phyloP scores from a whole-genome alignment of 2,329 filamentous ascomycete species.

The Penicillium sp. region DNA sequence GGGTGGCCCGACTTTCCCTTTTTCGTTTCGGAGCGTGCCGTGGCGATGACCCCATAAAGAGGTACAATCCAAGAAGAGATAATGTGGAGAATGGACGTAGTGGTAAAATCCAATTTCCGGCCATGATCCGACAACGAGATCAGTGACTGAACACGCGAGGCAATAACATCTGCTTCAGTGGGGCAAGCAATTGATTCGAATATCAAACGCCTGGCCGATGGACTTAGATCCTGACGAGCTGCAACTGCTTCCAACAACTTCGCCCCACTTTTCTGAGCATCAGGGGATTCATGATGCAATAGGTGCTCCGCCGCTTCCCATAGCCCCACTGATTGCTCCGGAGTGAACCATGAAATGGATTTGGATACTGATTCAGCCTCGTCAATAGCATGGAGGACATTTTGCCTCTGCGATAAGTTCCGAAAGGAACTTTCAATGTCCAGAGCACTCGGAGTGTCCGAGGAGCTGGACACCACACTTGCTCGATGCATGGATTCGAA shows the following conservation, averaged over 20 bases:
- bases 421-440: slow-evolving; percentile 40
- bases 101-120: slow-evolving; percentile 42
- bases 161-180: slow-evolving; percentile 38
- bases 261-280: slow-evolving; percentile 38
- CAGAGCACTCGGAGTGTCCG: slow-evolving; percentile 38
- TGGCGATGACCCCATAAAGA: slow-evolving; percentile 38
- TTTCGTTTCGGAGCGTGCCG: slow-evolving; percentile 38
- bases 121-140: slow-evolving; percentile 45
- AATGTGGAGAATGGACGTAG: slow-evolving; percentile 39
- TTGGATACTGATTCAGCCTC: slow-evolving; percentile 39
- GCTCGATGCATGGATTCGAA: slow-evolving; percentile 45
- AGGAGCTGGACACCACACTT: slow-evolving; percentile 39
- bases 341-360: slow-evolving; percentile 35
- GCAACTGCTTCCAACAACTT: slow-evolving; percentile 39
- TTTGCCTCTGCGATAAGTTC: slow-evolving; percentile 36
- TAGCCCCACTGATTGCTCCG: slow-evolving; percentile 41
- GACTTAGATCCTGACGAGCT: slow-evolving; percentile 40
- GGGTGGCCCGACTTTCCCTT: slow-evolving; percentile 35
- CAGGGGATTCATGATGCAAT: slow-evolving; percentile 36
- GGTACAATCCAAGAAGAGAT: slow-evolving; percentile 41
- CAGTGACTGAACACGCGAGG: slow-evolving; percentile 40
- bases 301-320: slow-evolving; percentile 43
- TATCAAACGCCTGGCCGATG: slow-evolving; percentile 32
- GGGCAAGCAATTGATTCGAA: slow-evolving; percentile 38
- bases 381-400: slow-evolving; percentile 36